Evolutionary conservation across 306 rosid species (phyloP), one percentile per base, ranked within the genome.

Genomic region (Psophocarpus tetragonolobus): DNA sequence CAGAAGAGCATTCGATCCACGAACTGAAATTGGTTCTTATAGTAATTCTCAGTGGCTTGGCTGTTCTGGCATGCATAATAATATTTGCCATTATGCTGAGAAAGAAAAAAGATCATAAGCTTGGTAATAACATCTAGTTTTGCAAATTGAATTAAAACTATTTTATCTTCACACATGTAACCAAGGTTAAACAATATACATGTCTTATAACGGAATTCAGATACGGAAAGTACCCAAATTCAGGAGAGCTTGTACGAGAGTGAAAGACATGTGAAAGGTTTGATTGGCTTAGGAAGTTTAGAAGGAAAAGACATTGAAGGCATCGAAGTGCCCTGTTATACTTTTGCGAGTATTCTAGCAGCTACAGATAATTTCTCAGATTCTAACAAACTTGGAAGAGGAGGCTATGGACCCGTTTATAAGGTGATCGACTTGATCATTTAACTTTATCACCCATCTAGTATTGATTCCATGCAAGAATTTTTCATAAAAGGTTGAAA

Each of bases 341-440:
- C 68, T 66, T 62, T 84, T 17, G 75, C 41, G n/a, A 64, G 82
- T 13, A 66, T 90, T 18, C 8, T 79, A 12, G 74, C 5, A 0
- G 94, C 90, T 4, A 88, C 89, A 12, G 63, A 86, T 57, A 54
- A 81, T 24, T 88, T 90, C 69, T 85, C 90, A 17, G 80, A 89
- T 20, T 54, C 76, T 62, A 87, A 85, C 56, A 84, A 81, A 65
- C 85, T 84, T 13, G 92, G 90, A 66, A 71, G 14, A 45, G 94
- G 92, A 23, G 94, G 95, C 21, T 88, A 81, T 68, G 95, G 95
- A 9, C 83, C 88, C 15, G 89, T 90, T 3, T 88, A 83, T 61
- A 86, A 81, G 90, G 89, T 86, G 8, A 75, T n/a, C 0, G 6
- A 9, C 20, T 71, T 47, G 3, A 71, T 1, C 12, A 68, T 13